These are phyloP conservation scores for Aegilops bicornis DNA, from an alignment of 176 grass and related monocot genomes.

Conservation along the genomic window DNA sequence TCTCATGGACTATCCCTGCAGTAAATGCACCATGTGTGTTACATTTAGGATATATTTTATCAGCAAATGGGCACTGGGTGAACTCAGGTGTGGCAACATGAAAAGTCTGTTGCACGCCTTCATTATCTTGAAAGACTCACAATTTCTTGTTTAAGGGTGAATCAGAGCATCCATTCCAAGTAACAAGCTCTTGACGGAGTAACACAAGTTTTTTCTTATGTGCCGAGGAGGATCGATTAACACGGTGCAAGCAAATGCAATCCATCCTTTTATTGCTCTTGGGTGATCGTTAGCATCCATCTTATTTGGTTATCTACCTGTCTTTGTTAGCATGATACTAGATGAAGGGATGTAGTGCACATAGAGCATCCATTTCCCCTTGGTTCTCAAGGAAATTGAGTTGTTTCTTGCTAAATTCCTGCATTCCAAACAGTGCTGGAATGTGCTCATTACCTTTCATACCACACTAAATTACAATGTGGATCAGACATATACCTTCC, in stretches of 20 bases:
- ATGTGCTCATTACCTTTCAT: neutral
- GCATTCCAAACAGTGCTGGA: neutral
- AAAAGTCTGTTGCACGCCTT: neutral
- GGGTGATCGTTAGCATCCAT: neutral
- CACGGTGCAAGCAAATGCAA: neutral
- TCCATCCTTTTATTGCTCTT: neutral
- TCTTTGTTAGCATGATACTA: neutral
- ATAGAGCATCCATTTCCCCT: neutral
- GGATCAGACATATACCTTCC: neutral
- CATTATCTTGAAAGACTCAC: neutral
- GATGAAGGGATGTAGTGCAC: neutral
- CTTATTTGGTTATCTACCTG: constrained; percentile 1
- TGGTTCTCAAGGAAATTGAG: neutral
- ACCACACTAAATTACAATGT: neutral
- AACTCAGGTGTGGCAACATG: neutral
- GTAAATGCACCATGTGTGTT: neutral
- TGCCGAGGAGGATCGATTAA: neutral
- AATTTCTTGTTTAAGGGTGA: neutral
- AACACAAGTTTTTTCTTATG: neutral
- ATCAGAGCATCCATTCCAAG: neutral
- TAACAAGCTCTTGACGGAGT: neutral
- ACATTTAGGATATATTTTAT: neutral
- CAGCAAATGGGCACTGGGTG: neutral
- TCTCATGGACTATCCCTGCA: neutral
- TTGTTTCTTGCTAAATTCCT: neutral